Evolutionary conservation across 2,329 filamentous ascomycete species (phyloP).

Genomic region (Hirsutella rhossiliensis): DNA sequence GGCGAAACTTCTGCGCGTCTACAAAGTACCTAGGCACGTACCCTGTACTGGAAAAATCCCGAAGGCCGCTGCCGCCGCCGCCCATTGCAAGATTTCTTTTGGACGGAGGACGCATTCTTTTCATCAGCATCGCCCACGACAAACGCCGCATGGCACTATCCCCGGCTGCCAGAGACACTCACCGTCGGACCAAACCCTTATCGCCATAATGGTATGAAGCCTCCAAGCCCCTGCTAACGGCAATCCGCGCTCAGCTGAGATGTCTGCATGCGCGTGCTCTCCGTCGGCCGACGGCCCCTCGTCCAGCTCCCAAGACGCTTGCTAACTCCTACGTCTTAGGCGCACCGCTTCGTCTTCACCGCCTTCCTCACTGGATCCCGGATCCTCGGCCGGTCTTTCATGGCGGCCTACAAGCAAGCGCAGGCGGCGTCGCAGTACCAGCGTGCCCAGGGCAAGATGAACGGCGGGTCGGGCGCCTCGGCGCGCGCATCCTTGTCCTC

Average conservation of each 20-base stretch:
- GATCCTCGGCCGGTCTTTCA: constrained; percentile 84
- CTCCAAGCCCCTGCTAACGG: too few species aligned
- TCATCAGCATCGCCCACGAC: constrained; percentile 4
- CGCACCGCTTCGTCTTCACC: constrained; percentile 79
- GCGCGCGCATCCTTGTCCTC: constrained; percentile 45
- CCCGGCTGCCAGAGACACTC: background rate
- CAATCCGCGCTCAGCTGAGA: too few species aligned
- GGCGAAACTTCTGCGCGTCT: constrained; percentile 8
- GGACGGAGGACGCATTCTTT: background rate
- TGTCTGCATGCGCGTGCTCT: background rate
- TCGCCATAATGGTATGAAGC: constrained; percentile 17
- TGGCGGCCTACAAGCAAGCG: constrained; percentile 92
- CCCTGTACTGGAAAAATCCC: background rate
- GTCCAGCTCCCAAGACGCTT: background rate
- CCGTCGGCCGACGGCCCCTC: background rate
- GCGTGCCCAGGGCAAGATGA: constrained; percentile 54
- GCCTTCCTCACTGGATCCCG: constrained; percentile 84
- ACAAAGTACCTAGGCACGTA: too few species aligned
- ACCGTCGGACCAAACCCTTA: constrained; percentile 1
- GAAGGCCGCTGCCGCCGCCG: background rate
- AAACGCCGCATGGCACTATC: constrained; percentile 5
- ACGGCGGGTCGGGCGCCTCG: constrained; percentile 37
- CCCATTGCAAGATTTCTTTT: background rate
- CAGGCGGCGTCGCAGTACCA: constrained; percentile 76
- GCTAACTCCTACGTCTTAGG: constrained; percentile 27